Evolutionary conservation across 306 rosid species (phyloP).

Genomic region (Prunus fruticosa): DNA sequence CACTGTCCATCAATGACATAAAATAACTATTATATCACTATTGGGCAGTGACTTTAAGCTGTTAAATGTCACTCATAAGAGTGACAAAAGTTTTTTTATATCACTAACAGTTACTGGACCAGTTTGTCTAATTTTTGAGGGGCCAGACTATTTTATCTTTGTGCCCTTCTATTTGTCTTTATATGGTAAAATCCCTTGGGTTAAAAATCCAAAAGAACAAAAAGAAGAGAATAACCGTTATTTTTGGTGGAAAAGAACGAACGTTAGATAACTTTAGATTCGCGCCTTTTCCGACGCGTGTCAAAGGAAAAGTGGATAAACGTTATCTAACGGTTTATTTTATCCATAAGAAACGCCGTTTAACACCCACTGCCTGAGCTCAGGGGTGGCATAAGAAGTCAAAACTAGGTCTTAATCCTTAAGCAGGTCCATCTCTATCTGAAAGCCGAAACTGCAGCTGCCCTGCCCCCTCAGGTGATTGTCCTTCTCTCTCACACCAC

Average conservation of each 20-base stretch:
- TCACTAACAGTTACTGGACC: no score
- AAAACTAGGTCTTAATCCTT: neutral
- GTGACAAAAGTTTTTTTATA: no score
- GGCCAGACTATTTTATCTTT: no score
- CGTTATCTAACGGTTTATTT: neutral
- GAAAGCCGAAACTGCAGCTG: neutral
- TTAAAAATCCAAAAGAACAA: neutral
- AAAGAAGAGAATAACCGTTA: neutral
- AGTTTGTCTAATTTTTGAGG: no score
- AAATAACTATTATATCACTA: no score
- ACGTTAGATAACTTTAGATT: neutral
- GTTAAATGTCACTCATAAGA: no score
- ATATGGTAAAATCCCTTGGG: neutral
- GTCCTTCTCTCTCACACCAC: neutral
- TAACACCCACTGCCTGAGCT: neutral
- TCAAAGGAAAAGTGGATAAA: neutral
- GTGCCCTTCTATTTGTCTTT: no score
- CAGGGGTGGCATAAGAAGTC: neutral
- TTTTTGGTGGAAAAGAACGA: neutral
- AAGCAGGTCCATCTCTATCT: neutral
- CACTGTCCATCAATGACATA: no score
- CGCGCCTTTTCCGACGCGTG: neutral
- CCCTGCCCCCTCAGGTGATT: neutral
- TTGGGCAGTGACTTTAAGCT: no score
- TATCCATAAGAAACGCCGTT: slow-evolving; percentile 7